Conservation (phyloP, 2,329 filamentous ascomycete species). For the Paramyrothecium sp. region DNA sequence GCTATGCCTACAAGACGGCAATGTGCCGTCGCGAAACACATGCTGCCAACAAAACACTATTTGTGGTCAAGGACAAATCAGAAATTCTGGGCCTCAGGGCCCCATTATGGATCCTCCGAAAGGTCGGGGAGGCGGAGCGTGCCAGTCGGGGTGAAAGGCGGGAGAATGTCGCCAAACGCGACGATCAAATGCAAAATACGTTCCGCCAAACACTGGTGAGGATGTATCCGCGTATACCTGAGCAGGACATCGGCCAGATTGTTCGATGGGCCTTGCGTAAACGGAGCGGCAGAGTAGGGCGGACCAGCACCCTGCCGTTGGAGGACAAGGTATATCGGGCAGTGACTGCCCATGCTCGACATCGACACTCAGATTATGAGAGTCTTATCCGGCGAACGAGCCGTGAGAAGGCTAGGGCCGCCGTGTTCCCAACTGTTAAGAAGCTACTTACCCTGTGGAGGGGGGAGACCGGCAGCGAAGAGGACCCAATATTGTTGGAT, state of each 20-base stretch:
- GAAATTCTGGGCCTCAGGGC: slow-evolving; percentile 36
- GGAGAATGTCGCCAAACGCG: slow-evolving; percentile 27
- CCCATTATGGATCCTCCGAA: slow-evolving; percentile 26
- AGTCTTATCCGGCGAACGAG: slow-evolving; percentile 14
- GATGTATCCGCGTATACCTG: slow-evolving; percentile 40
- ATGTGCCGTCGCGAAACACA: slow-evolving; percentile 37
- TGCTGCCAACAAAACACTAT: slow-evolving; percentile 28
- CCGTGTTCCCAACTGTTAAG: not conserved
- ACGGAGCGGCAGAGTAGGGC: slow-evolving; percentile 44
- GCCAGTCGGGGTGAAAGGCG: slow-evolving; percentile 29
- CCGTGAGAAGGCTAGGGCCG: not conserved
- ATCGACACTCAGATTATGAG: slow-evolving; percentile 47
- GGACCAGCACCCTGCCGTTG: slow-evolving; percentile 35
- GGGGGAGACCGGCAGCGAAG: not conserved
- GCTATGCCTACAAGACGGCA: slow-evolving; percentile 39
- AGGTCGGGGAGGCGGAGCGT: slow-evolving; percentile 24
- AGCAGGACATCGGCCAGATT: slow-evolving; percentile 27
- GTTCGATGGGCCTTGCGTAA: slow-evolving; percentile 43
- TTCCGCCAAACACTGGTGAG: slow-evolving; percentile 32
- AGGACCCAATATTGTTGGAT: not conserved
- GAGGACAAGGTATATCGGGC: slow-evolving; percentile 41
- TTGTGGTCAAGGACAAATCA: slow-evolving; percentile 28
- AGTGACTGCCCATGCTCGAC: slow-evolving; percentile 47
- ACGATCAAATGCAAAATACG: slow-evolving; percentile 25
- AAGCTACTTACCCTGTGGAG: not conserved